phyloP scores from a whole-genome alignment of 768 basidiomycete species.

The Leucocoprinus birnbaumii region DNA sequence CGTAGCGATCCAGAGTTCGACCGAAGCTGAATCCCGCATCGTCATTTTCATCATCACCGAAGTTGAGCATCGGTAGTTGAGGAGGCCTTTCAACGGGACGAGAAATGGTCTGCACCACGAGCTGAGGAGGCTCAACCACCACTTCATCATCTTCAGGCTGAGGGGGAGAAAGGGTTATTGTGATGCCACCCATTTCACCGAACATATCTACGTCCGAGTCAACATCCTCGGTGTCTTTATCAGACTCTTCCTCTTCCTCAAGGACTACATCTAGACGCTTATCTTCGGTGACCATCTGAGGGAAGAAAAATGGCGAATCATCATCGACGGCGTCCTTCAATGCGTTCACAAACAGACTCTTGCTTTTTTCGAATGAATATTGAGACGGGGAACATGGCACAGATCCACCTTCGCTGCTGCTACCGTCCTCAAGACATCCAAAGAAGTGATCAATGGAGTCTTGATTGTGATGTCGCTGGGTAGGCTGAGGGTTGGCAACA shows the following conservation, averaged over 20 bases:
- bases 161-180: constrained; percentile 72
- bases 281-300: constrained; percentile 39
- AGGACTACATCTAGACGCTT: constrained; percentile 34
- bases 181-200: constrained; percentile 69
- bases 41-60: constrained; percentile 28
- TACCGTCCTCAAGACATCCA: constrained; percentile 61
- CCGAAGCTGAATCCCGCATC: constrained; percentile 35
- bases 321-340: constrained; percentile 52
- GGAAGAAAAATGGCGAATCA: constrained; percentile 46
- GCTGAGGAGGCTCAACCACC: constrained; percentile 23
- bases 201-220: constrained; percentile 46
- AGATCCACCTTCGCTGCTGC: constrained; percentile 28
- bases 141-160: constrained; percentile 30
- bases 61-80: constrained; percentile 30
- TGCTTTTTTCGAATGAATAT: constrained; percentile 54
- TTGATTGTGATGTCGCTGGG: constrained; percentile 16
- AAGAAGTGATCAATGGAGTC: constrained; percentile 78
- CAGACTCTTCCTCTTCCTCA: constrained; percentile 28
- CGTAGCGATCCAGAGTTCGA: constrained; percentile 14
- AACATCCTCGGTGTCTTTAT: constrained; percentile 35
- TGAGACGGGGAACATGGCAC: constrained; percentile 41
- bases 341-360: constrained; percentile 55
- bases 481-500: background rate
- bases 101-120: constrained; percentile 20
- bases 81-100: constrained; percentile 26